A percentile compares a stretch with the other conserved stretches of the same genome.
Conservation (phyloP, 1,139 yeast species). For the Magnusiomyces paraingens region DNA sequence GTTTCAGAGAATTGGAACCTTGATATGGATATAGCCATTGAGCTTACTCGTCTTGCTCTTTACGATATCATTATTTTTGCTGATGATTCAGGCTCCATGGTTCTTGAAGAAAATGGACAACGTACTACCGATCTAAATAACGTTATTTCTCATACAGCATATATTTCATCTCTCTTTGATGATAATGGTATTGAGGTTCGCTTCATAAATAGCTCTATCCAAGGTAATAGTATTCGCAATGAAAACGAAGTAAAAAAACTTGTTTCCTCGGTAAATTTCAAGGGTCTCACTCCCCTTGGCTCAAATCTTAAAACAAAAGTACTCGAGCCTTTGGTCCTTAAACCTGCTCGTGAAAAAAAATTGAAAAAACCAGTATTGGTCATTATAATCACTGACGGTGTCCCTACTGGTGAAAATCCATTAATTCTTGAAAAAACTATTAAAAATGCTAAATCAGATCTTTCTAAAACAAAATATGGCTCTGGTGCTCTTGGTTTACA, state of each 20-base stretch:
- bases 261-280: conserved; percentile 24
- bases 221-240: conserved; percentile 25
- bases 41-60: conserved; percentile 26
- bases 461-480: conserved; percentile 24
- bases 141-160: conserved; percentile 26
- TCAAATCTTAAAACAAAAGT: conserved; percentile 25
- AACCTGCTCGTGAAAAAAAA: conserved; percentile 23
- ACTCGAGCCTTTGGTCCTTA: conserved; percentile 28
- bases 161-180: conserved; percentile 29
- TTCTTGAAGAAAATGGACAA: conserved; percentile 32
- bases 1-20: too few relatives aligned
- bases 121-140: conserved; percentile 31
- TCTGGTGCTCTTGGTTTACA: conserved; percentile 31
- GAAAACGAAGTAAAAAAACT: conserved; percentile 26
- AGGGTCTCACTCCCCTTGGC: conserved; percentile 31
- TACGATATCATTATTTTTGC: conserved; percentile 30
- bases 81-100: conserved; percentile 34
- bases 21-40: too few relatives aligned
- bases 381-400: conserved; percentile 31
- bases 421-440: conserved; percentile 24
- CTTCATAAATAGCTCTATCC: conserved; percentile 27
- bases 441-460: conserved; percentile 23
- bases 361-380: conserved; percentile 29
- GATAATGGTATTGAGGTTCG: conserved; percentile 30
- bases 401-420: conserved; percentile 30